A percentile compares a stretch with the other conserved stretches of the same genome.
phyloP scores from a whole-genome alignment of 352 stramenopile genomes.

The Pythium myriotylum region DNA sequence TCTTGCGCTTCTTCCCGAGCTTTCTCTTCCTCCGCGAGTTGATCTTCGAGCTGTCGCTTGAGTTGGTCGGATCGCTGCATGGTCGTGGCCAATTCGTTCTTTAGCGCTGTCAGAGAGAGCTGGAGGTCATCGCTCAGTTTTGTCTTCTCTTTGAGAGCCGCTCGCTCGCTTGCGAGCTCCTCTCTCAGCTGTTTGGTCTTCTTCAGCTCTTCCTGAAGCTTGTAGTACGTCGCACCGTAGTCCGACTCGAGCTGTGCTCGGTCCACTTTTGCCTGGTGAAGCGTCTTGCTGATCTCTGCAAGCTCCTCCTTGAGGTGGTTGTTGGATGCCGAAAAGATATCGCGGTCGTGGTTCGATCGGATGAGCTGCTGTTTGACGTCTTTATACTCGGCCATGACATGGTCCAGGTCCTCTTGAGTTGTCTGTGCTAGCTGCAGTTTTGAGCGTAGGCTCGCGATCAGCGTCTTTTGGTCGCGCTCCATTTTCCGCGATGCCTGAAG shows the following conservation, averaged over 20 bases:
- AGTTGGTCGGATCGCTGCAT: constrained; percentile 67
- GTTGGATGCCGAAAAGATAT: constrained; percentile 77
- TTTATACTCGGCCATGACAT: constrained; percentile 56
- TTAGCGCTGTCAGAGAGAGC: constrained; percentile 56
- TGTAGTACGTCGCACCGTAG: constrained; percentile 64
- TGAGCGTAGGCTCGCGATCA: constrained; percentile 57
- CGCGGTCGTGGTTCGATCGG: constrained; percentile 68
- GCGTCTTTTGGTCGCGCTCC: constrained; percentile 76
- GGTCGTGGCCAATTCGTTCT: constrained; percentile 60
- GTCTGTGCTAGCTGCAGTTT: constrained; percentile 73
- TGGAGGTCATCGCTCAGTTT: constrained; percentile 58
- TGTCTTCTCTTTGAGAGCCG: constrained; percentile 49
- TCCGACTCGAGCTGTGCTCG: constrained; percentile 76
- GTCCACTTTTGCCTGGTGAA: constrained; percentile 68
- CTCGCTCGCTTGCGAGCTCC: constrained; percentile 44
- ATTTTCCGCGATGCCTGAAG: constrained; percentile 66
- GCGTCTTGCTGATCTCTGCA: constrained; percentile 58
- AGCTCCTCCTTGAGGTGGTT: constrained; percentile 80
- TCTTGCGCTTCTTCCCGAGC: constrained; percentile 72
- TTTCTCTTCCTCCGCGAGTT: constrained; percentile 75
- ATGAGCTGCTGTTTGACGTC: constrained; percentile 70
- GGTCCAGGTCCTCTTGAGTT: constrained; percentile 70
- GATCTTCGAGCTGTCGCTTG: constrained; percentile 78
- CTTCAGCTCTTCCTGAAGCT: constrained; percentile 73
- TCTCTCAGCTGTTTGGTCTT: constrained; percentile 46